Base-by-base conservation (phyloP, 2,329 filamentous ascomycete species). In the Aspergillus quadrilineatus region DNA sequence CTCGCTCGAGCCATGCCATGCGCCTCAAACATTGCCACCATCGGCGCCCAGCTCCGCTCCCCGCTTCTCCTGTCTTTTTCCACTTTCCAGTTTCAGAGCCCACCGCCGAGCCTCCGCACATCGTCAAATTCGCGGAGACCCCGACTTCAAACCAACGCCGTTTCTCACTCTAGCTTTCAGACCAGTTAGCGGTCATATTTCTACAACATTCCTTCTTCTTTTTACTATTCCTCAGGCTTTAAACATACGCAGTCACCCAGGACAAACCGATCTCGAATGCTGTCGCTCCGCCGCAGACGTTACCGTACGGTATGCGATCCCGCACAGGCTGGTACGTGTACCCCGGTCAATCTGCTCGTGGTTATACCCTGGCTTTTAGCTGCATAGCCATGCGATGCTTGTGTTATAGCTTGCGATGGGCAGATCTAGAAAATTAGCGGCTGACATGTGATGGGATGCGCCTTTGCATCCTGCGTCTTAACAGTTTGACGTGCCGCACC, bases 401-500 rank as follows among this genome's bases (percentile, higher is more conserved):
- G 9, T 50, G 17, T 32, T 12, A 42, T 44, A 9, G 46, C 3
- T 30, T 28, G n/a, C 29, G 9, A 6, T n/a, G 12, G 17, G 22
- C n/a, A 10, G 8, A 12, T n/a, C 1, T 22, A 41, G 39, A 4
- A 10, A 42, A 30, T n/a, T 15, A 37, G 22, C 15, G 17, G 55
- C 49, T 57, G 41, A 57, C 29, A 30, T 32, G 32, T 15, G 28
- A 22, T 41, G 28, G 41, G 43, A 52, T 50, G 36, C 37, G 26
- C 34, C 12, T n/a, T 22, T 39, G 48, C 48, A 50, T 50, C 48
- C 37, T 42, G 17, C 41, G 4, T 43, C 22, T 44, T 34, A n/a
- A 50, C 60, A 81, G 78, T 67, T 71, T 80, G 64, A 85, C 82
- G 63, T 85, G 82, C 74, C 81, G 82, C 56, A 78, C 80, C 68